Conservation (phyloP, 257 asterid genomes). For the Verbascum thapsus region DNA sequence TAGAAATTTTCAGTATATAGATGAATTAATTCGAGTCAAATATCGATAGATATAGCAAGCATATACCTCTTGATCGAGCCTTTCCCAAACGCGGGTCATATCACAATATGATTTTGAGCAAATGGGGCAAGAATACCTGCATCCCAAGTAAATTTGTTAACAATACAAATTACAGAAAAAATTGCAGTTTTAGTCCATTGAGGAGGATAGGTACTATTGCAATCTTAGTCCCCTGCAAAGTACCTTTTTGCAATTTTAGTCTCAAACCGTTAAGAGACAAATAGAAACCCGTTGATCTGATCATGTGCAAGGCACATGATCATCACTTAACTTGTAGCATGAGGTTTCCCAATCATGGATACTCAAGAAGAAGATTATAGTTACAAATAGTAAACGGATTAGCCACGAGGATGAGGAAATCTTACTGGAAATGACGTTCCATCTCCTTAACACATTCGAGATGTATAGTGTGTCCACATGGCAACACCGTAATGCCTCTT, state of each 20-base stretch:
- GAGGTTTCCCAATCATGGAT: neutral
- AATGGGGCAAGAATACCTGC: slow-evolving; percentile 72
- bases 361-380: neutral
- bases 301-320: too few relatives aligned
- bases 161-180: too few relatives aligned
- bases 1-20: neutral
- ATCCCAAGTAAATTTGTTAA: neutral
- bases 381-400: neutral
- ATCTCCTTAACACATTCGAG: slow-evolving; percentile 62
- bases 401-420: neutral
- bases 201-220: too few relatives aligned
- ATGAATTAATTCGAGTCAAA: neutral
- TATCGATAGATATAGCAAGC: too few relatives aligned
- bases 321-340: too few relatives aligned
- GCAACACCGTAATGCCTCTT: slow-evolving; percentile 49
- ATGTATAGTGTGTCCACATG: slow-evolving; percentile 79
- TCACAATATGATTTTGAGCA: slow-evolving; percentile 72
- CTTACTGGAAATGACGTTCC: slow-evolving; percentile 58
- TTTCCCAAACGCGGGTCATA: slow-evolving; percentile 62
- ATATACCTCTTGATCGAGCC: slow-evolving; percentile 59
- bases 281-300: too few relatives aligned
- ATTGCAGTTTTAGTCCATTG: too few relatives aligned
- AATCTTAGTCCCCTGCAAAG: too few relatives aligned
- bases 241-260: too few relatives aligned
- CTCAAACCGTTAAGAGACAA: too few relatives aligned